Base-by-base conservation (phyloP, 352 stramenopile species). In the Phytophthora vignae region DNA sequence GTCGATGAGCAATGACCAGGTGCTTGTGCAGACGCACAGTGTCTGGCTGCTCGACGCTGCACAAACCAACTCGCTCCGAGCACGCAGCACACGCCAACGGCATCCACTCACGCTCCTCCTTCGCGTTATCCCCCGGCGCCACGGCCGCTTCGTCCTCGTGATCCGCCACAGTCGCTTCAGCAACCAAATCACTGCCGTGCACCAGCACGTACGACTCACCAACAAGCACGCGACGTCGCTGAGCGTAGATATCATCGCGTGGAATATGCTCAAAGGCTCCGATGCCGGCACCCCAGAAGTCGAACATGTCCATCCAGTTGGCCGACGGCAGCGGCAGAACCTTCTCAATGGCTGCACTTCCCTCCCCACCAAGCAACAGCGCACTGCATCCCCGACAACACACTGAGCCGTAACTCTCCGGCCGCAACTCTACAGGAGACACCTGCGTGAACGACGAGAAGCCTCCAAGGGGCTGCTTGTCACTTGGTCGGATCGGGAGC, bases 261-360 rank as follows among this genome's bases (percentile, higher is more conserved):
- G 88, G 87, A 62, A 95, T 85, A 49, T 95, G 84, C 64, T 94
- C 86, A 65, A 95, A 95, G 3, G 83, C 88, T 44, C 88, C 88
- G 56, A 91, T 83, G 8, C 86, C 88, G 38, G 84, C 82, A 10
- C 88, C 88, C 88, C 88, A 94, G 56, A 94, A 96, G 64, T 96
- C 88, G 42, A 93, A 90, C 88, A 96, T 96, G 31, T 96, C 88
- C 79, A 92, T 91, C 88, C 88, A 96, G 56, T 94, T 93, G 19
- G 86, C 76, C 11, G 88, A 94, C 31, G 88, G 88, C 7, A 96
- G 74, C 27, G 88, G 87, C 60, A 93, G 54, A 11, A 90, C 86
- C 67, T 88, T 91, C 8, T 90, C 77, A 11, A 93, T 75, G 1
- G 9, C 54, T 1, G 22, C 19, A 12, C 10, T 21, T 22, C 36